Base-by-base conservation (phyloP, 768 basidiomycete species). In the Termitomyces sp. region DNA sequence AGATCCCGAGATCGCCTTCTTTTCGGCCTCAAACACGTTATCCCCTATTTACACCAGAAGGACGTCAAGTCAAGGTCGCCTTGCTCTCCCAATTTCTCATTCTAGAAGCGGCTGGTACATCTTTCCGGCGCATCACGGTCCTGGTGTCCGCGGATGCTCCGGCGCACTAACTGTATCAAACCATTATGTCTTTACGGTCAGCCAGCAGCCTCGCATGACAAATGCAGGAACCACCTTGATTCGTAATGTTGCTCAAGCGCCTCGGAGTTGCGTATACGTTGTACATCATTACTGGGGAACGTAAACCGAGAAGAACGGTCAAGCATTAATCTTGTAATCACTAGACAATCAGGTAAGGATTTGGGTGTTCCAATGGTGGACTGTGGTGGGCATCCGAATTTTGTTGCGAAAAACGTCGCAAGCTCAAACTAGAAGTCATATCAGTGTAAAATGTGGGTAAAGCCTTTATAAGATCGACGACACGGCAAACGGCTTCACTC, bases 1-100 rank as follows among this genome's bases (percentile, higher is more conserved):
- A 54, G 47, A 55, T 55, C 54, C 54, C 51, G 53, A 34, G 54
- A 46, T 46, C 42, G 54, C 24, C 42, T 45, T 55, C 42, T 44
- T 12, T 29, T 39, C 41, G 37, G 39, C 28, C 37, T 28, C 41
- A 36, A 6, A 15, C 39, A 41, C 39, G 20, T n/a, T 41, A 5
- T 29, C 24, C 20, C 44, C 29, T 16, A 2, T 54, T 54, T 33
- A 41, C 31, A 24, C 33, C 54, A 31, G 54, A 41, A 44, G 52
- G 20, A 31, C 16, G 39, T 28, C 9, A n/a, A n/a, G n/a, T n/a
- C n/a, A 20, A 29, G 29, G 22, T 31, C 42, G 37, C 44, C 51
- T 52, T 26, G 28, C 34, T 8, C 36, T 51, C 24, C 20, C 24
- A 22, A 37, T 37, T 24, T 10, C 5, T 37, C 36, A n/a, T 51